A percentile compares a stretch with the other conserved stretches of the same genome.
Evolutionary conservation across 192 early-diverging fungal genomes (phyloP).

Genomic region (Backusella luteola): DNA sequence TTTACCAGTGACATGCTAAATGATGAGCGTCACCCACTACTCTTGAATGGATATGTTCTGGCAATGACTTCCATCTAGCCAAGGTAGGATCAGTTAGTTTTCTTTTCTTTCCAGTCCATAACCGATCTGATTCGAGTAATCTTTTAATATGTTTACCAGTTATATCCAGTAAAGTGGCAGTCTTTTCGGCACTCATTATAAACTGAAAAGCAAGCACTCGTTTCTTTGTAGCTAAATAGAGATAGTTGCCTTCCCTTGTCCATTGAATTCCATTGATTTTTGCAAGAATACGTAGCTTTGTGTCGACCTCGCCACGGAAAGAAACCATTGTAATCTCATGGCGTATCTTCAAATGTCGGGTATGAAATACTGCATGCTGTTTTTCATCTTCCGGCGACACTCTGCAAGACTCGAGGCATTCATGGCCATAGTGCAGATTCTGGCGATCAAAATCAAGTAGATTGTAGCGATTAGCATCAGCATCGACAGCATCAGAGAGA

Average conservation of each 20-base stretch:
- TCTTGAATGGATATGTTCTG: slow-evolving; percentile 10
- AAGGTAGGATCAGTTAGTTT: slow-evolving; percentile 6
- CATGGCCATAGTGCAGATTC: not conserved
- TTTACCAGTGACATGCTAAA: slow-evolving; percentile 5
- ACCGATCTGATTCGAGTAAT: slow-evolving; percentile 4
- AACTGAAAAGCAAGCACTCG: slow-evolving; percentile 43
- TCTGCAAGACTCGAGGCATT: not conserved
- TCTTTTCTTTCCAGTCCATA: not conserved
- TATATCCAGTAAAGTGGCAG: not conserved
- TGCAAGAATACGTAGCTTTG: slow-evolving; percentile 40
- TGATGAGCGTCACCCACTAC: not conserved
- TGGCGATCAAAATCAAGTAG: slow-evolving; percentile 14
- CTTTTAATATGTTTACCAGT: slow-evolving; percentile 11
- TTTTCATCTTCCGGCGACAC: not conserved
- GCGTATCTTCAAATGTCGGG: slow-evolving; percentile 22
- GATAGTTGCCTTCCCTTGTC: slow-evolving; percentile 39
- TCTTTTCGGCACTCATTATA: not conserved
- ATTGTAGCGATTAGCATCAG: slow-evolving; percentile 11
- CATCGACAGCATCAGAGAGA: slow-evolving; percentile 23
- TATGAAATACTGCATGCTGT: slow-evolving; percentile 2
- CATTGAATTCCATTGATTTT: slow-evolving; percentile 45
- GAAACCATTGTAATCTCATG: slow-evolving; percentile 54
- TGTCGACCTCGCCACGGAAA: slow-evolving; percentile 40
- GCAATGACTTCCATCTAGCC: slow-evolving; percentile 1
- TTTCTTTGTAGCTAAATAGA: slow-evolving; percentile 45